Evolutionary conservation across 1,284 basidiomycete species (phyloP).

Genomic region (Irpex rosettiformis): DNA sequence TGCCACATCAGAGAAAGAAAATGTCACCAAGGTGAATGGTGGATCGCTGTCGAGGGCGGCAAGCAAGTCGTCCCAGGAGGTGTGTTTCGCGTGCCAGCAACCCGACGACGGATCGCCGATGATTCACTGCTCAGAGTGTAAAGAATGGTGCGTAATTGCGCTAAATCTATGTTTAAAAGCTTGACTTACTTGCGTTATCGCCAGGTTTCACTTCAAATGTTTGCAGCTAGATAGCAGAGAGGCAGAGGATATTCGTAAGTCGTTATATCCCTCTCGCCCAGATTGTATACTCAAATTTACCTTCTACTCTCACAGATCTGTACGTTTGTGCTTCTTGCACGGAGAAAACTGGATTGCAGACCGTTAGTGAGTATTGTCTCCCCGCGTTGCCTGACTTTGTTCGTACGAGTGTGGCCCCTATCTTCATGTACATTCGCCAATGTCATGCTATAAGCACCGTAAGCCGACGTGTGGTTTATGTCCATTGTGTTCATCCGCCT

Average conservation of each 20-base stretch:
- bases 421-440: constrained; percentile 29
- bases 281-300: background rate
- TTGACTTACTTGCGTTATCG: constrained; percentile 6
- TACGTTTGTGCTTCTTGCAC: constrained; percentile 72
- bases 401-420: constrained; percentile 29
- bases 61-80: constrained; percentile 25
- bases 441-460: constrained; percentile 21
- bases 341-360: constrained; percentile 58
- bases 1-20: constrained; percentile 13
- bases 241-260: constrained; percentile 76
- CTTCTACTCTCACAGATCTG: constrained; percentile 49
- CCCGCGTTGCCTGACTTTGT: constrained; percentile 16
- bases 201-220: constrained; percentile 76
- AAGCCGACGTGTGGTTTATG: constrained; percentile 8
- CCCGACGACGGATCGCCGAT: constrained; percentile 78
- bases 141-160: constrained; percentile 58
- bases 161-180: background rate
- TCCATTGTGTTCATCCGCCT: constrained; percentile 8
- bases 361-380: constrained; percentile 70
- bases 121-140: constrained; percentile 72
- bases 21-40: constrained; percentile 9
- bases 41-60: constrained; percentile 15
- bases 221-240: constrained; percentile 54
- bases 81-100: constrained; percentile 57
- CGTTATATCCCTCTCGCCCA: constrained; percentile 2